A percentile compares a stretch with the other conserved stretches of the same genome.
phyloP scores from a whole-genome alignment of 768 basidiomycete genomes.

The Suillus spraguei region DNA sequence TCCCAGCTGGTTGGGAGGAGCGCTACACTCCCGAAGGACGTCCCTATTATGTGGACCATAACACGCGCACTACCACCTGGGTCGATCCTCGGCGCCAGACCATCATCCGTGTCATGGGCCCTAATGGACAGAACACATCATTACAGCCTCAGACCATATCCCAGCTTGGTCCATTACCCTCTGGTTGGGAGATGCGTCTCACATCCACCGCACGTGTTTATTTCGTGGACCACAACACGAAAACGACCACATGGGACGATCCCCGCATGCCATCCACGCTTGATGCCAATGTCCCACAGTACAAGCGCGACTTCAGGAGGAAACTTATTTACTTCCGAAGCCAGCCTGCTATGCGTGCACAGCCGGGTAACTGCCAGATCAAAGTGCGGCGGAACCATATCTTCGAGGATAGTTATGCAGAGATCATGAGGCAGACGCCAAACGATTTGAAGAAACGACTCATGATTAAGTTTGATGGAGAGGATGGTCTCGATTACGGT shows the following conservation, averaged over 20 bases:
- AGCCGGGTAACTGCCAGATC: slow-evolving; percentile 98
- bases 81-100: slow-evolving; percentile 98
- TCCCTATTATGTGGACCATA: slow-evolving; percentile 99
- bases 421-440: slow-evolving; percentile 99
- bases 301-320: slow-evolving; percentile 99
- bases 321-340: slow-evolving; percentile 99
- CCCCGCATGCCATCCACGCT: slow-evolving; percentile 93
- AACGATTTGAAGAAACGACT: slow-evolving; percentile 97
- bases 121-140: slow-evolving; percentile 83
- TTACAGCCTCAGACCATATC: slow-evolving; percentile 95
- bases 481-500: slow-evolving; percentile 98
- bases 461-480: slow-evolving; percentile 99
- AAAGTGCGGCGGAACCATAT: slow-evolving; percentile 98
- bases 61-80: slow-evolving; percentile 99
- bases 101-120: slow-evolving; percentile 95
- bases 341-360: slow-evolving; percentile 96
- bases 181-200: slow-evolving; percentile 99
- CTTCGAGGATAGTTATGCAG: slow-evolving; percentile 98
- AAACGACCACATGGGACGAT: slow-evolving; percentile 99
- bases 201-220: slow-evolving; percentile 98
- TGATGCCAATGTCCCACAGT: slow-evolving; percentile 97
- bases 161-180: slow-evolving; percentile 94
- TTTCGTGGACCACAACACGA: slow-evolving; percentile 99
- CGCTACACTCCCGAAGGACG: slow-evolving; percentile 97
- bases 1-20: slow-evolving; percentile 99